Evolutionary conservation across 495 filamentous ascomycete species (phyloP).

Genomic region (Trichoderma reesei): DNA sequence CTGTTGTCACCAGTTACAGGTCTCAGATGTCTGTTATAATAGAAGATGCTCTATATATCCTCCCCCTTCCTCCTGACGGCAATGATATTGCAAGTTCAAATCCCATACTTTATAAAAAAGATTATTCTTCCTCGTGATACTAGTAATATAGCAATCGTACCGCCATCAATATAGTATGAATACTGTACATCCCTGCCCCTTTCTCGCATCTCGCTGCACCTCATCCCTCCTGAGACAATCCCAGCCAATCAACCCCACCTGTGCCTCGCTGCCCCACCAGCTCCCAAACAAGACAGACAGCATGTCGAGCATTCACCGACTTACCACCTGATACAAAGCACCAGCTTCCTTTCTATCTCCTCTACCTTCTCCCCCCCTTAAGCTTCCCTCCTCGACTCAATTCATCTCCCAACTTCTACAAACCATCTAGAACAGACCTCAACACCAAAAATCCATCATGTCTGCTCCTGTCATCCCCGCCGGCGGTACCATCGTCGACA

Average conservation of each 20-base stretch:
- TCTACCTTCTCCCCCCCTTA: conserved; percentile 6
- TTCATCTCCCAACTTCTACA: not conserved
- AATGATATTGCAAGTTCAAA: no score
- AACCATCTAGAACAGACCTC: not conserved
- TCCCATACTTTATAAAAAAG: no score
- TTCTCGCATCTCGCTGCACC: not conserved
- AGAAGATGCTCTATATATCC: no score
- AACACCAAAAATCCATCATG: conserved; percentile 22
- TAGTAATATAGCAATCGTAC: no score
- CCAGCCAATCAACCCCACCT: conserved; percentile 1
- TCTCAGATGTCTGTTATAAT: no score
- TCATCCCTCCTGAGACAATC: not conserved
- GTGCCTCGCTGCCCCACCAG: conserved; percentile 2
- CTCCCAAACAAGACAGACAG: not conserved
- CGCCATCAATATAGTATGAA: no score
- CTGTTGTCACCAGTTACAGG: no score
- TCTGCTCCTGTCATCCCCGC: conserved; percentile 38
- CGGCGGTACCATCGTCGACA: conserved; percentile 74
- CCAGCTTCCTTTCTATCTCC: not conserved
- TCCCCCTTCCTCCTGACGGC: no score
- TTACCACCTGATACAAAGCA: not conserved
- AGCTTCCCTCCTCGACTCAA: conserved; percentile 11
- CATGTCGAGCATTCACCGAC: conserved; percentile 5
- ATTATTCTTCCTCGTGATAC: no score
- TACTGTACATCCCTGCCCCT: not conserved